phyloP scores from a whole-genome alignment of 768 basidiomycete species.

The Suillus clintonianus region DNA sequence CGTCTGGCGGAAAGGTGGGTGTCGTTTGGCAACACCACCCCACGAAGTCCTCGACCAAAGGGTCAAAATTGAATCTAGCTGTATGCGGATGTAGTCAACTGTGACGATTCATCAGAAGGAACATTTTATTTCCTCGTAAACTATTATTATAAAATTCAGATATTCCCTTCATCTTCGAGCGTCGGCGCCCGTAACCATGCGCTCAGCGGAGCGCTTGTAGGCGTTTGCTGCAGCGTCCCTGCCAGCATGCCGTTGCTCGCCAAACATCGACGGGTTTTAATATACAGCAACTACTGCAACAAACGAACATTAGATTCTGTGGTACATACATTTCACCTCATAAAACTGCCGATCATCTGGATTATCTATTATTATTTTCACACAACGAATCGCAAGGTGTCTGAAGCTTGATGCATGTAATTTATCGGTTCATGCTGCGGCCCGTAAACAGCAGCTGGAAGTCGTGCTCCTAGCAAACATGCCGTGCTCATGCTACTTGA shows the following conservation, averaged over 20 bases:
- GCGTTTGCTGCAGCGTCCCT: not conserved
- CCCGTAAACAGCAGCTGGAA: not conserved
- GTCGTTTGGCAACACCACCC: slow-evolving; percentile 1
- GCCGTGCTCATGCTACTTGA: no score
- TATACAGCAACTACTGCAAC: not conserved
- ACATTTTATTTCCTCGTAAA: not conserved
- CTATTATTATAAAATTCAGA: not conserved
- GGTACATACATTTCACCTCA: not conserved
- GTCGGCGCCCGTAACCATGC: not conserved
- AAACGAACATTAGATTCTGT: not conserved
- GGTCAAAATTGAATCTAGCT: not conserved
- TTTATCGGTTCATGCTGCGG: not conserved
- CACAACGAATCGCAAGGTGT: not conserved
- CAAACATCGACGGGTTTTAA: not conserved
- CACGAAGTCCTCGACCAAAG: not conserved
- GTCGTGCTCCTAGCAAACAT: no score
- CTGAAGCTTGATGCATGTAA: not conserved
- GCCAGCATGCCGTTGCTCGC: not conserved
- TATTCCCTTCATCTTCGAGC: not conserved
- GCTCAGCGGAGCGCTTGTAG: not conserved
- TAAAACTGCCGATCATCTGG: not conserved
- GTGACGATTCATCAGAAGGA: not conserved
- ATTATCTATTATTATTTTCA: not conserved
- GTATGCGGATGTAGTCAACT: not conserved
- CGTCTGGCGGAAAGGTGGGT: not conserved